A percentile compares a stretch with the other conserved stretches of the same genome.
Conservation (phyloP, 176 grass and related monocot species). For the Saccharum spontaneum region DNA sequence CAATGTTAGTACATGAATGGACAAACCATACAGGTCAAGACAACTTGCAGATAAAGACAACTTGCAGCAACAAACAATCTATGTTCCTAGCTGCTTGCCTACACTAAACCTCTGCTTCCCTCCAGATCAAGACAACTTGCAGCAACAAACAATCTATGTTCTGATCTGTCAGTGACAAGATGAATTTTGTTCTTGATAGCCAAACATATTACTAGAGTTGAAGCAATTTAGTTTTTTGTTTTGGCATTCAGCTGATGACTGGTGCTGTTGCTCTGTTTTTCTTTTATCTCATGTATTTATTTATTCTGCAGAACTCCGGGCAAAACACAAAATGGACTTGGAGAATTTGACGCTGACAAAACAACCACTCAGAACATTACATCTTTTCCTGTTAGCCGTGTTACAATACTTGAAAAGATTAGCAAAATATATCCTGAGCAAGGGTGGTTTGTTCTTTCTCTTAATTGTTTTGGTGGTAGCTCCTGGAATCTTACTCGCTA, state of each 20-base stretch:
- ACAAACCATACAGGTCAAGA: neutral
- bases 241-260: neutral
- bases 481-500: constrained; percentile 42
- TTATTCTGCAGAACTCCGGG: constrained; percentile 67
- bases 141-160: neutral
- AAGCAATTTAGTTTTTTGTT: neutral
- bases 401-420: constrained; percentile 71
- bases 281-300: constrained; percentile 7
- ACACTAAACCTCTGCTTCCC: neutral
- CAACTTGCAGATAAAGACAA: too few species aligned
- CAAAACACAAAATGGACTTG: constrained; percentile 74
- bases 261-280: neutral
- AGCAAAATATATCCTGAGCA: constrained; percentile 63
- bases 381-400: constrained; percentile 65
- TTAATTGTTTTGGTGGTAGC: constrained; percentile 56
- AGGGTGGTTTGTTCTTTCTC: constrained; percentile 56
- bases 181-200: neutral
- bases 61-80: too few species aligned
- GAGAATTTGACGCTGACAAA: constrained; percentile 73
- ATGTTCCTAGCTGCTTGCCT: neutral
- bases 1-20: neutral
- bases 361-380: constrained; percentile 76
- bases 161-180: neutral
- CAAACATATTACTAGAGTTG: neutral
- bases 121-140: constrained; percentile 18